Base-by-base conservation (phyloP, 179 eudicot species). In the Actinidia chinensis region DNA sequence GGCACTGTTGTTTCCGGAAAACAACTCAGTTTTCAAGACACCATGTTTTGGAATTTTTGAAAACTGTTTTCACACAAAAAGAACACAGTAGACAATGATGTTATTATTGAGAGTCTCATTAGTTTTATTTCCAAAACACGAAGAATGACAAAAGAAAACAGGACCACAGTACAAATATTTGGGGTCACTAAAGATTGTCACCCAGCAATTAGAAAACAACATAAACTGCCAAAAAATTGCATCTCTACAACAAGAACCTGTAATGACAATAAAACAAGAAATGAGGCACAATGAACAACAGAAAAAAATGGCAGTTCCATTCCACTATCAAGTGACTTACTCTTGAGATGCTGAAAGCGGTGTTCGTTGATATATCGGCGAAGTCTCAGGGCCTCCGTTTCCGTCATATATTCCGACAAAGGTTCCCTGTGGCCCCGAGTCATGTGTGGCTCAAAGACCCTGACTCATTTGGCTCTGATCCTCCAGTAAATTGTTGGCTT, bases 361-460 rank as follows among this genome's bases (percentile, higher is more conserved):
- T 95, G 82, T 68, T 88, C 91, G 68, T 91, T 93, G 85, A 95
- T 81, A 67, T 80, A 93, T 1, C 98, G n/a, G 88, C 2, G 98
- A 86, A 48, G 98, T 91, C 87, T 95, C 98, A 4, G 98, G 98
- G 17, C 98, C 98, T 4, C 98, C 98, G 79, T 95, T 98, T 54
- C 98, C 98, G 85, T 95, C 99, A 80, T 95, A 95, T 22, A 93
- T 79, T 63, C 98, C 98, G 18, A 91, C 83, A 81, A 94, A 94
- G 17, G 98, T 94, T 43, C 97, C 97, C 71, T 79, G 87, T 0
- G 98, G 98, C 14, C 97, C 99, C 48, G 88, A 81, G 42, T 91
- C 95, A 14, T 81, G 84, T 9, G 85, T 82, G n/a, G 82, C 95
- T 91, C 87, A 95, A 84, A 56, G 87, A 87, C 9, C 99, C 99